Base-by-base conservation (phyloP, 2,329 filamentous ascomycete species). In the Penicillium sp. region DNA sequence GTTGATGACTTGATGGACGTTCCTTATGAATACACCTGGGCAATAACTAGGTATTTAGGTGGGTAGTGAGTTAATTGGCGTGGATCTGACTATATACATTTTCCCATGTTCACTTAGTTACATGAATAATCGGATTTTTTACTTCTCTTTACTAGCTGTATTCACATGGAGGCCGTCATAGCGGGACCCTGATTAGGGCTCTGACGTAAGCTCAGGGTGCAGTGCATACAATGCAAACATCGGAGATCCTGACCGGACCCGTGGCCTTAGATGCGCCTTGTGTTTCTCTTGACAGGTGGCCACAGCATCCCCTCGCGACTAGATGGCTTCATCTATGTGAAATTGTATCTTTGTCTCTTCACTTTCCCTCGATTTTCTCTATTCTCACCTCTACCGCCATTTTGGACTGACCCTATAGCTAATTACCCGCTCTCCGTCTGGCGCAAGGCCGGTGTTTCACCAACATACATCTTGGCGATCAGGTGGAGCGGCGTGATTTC, bases 251-350 rank as follows among this genome's bases (percentile, higher is more conserved):
- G 52, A 56, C 44, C 49, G 53, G 53, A 50, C 57, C 57, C 57
- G 57, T 61, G 59, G 58, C 59, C 59, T 61, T 53, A 52, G 55
- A 55, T 50, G 47, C 46, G 50, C 47, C 55, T 52, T 53, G 43
- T 56, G 52, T 44, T 59, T 60, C 58, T 66, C 52, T 59, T 66
- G 64, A 62, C 65, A 68, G 57, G 61, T 68, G 65, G 61, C 65
- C 65, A 59, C 53, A 53, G 54, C 54, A 49, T 55, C 49, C 55
- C 53, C 56, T 60, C 53, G 51, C 53, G 57, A 55, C 59, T 59
- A 46, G 51, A 67, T 68, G 65, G 62, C 58, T 54, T 55, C 48
- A 52, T 48, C 42, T 27, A 35, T 47, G 47, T 53, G 54, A 44
- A 46, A 47, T 56, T 8, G 3, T 32, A 18, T 47, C 10, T 43